Conservation (phyloP, 2,329 filamentous ascomycete genomes). For the Zymoseptoria passerinii region DNA sequence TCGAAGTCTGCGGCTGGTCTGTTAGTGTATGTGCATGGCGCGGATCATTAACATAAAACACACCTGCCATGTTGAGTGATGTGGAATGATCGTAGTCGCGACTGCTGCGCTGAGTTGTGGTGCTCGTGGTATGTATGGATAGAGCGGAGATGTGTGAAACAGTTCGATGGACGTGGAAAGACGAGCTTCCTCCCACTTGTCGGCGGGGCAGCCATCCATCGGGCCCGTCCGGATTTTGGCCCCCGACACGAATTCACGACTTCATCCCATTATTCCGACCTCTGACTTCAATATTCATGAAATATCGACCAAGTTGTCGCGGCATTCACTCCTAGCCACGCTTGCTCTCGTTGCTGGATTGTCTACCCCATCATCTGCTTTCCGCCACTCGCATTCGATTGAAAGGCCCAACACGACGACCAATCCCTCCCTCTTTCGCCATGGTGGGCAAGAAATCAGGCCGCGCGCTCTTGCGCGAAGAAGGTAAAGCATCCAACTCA, state of each 20-base stretch:
- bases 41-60: not conserved
- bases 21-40: not conserved
- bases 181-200: not conserved
- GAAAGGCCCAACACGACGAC: not conserved
- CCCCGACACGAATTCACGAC: not conserved
- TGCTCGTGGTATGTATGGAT: not conserved
- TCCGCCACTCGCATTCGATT: not conserved
- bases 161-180: not conserved
- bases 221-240: not conserved
- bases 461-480: constrained; percentile 53
- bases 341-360: not conserved
- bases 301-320: not conserved
- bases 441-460: constrained; percentile 63
- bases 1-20: constrained; percentile 24
- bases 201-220: not conserved
- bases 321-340: not conserved
- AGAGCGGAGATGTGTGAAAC: not conserved
- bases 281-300: not conserved
- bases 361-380: not conserved
- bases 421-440: constrained; percentile 14
- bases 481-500: constrained; percentile 44
- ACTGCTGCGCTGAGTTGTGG: not conserved
- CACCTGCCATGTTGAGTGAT: constrained; percentile 18
- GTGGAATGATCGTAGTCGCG: not conserved
- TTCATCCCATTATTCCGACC: not conserved